Conservation (phyloP, 208 protist genomes). For the Trypanosoma platydactyli region DNA sequence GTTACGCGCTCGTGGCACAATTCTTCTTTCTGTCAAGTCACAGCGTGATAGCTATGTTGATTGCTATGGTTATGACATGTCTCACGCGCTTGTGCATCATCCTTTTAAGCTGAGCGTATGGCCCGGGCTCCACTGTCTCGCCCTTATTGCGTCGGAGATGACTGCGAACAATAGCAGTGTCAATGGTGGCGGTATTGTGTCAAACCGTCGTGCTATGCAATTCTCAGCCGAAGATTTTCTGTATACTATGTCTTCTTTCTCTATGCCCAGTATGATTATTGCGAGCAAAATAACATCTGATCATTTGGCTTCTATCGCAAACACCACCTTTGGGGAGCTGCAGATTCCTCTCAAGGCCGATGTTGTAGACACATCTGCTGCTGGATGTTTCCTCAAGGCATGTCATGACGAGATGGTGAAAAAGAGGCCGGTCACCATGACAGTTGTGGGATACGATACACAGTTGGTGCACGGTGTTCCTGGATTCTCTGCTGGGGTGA, state of each 20-base stretch:
- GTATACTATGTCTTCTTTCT: conserved; percentile 73
- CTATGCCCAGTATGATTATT: conserved; percentile 52
- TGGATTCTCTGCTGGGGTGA: conserved; percentile 65
- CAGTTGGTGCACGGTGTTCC: conserved; percentile 71
- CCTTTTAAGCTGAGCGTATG: conserved; percentile 89
- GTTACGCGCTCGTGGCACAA: conserved; percentile 64
- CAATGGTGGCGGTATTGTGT: conserved; percentile 51
- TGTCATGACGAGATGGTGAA: conserved; percentile 46
- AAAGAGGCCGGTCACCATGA: conserved; percentile 64
- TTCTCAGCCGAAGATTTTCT: conserved; percentile 88
- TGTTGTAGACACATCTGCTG: conserved; percentile 33
- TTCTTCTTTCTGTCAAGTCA: conserved; percentile 53
- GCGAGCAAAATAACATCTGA: conserved; percentile 30
- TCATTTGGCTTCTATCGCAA: conserved; percentile 55
- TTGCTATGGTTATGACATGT: conserved; percentile 82
- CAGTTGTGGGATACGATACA: conserved; percentile 78
- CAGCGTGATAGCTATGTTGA: conserved; percentile 66
- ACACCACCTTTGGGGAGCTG: conserved; percentile 61
- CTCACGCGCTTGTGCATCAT: conserved; percentile 81
- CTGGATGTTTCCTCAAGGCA: conserved; percentile 45
- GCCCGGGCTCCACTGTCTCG: conserved; percentile 66
- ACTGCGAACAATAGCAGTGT: too few relatives aligned
- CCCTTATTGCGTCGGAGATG: conserved; percentile 89
- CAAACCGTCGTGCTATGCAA: conserved; percentile 39
- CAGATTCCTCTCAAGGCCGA: conserved; percentile 63